Evolutionary conservation across 2,329 filamentous ascomycete genomes (phyloP).

Genomic region (Fusarium floridanum): DNA sequence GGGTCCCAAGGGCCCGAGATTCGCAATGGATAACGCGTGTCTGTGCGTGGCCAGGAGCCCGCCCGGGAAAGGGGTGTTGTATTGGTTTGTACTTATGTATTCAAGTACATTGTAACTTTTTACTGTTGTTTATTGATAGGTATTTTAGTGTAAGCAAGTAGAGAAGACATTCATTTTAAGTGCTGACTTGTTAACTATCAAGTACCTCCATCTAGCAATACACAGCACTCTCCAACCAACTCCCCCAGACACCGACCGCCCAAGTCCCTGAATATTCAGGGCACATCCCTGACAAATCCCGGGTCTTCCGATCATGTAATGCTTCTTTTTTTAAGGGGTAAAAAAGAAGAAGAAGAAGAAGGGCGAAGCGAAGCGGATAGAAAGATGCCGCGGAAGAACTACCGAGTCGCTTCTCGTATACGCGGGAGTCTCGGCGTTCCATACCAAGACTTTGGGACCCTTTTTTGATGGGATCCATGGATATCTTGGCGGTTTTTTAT

Average conservation of each 20-base stretch:
- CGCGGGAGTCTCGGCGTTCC: not conserved
- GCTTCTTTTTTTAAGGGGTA: not conserved
- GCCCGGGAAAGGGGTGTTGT: not conserved
- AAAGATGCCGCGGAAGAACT: not conserved
- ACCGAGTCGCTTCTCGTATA: not conserved
- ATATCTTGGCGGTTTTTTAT: not conserved
- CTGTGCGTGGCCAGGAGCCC: not conserved
- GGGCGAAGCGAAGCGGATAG: not conserved
- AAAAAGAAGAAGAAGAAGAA: not conserved
- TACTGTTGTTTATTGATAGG: not conserved
- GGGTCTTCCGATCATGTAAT: not conserved
- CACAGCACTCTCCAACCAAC: not conserved
- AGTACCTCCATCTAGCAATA: not conserved
- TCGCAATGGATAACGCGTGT: constrained; percentile 1
- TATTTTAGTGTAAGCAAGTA: not conserved
- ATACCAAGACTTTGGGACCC: not conserved
- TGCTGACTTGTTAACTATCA: not conserved
- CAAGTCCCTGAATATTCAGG: not conserved
- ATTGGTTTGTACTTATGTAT: not conserved
- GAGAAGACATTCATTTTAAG: not conserved
- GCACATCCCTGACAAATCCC: not conserved
- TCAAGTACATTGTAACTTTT: not conserved
- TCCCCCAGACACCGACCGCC: not conserved
- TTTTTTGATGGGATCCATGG: not conserved
- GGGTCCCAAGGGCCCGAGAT: not conserved